Conservation (phyloP, 1,284 basidiomycete species). For the Mrakiaceae sp. region DNA sequence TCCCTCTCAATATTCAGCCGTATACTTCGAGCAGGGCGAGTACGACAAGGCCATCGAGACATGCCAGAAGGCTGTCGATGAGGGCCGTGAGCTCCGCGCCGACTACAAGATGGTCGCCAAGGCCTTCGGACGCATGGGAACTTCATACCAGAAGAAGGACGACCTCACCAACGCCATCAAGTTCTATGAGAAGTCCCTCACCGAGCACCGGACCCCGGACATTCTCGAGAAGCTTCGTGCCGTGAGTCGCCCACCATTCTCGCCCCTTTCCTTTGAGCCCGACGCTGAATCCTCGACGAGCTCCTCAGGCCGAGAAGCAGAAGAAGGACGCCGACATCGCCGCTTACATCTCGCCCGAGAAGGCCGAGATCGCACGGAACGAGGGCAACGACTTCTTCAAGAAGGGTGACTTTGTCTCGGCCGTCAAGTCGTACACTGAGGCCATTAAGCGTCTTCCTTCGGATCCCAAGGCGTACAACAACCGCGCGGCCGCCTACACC, state of each 20-base stretch:
- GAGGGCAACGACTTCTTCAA: slow-evolving; percentile 92
- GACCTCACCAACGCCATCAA: slow-evolving; percentile 74
- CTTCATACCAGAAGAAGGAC: slow-evolving; percentile 69
- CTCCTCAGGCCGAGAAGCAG: slow-evolving; percentile 50
- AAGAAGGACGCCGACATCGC: slow-evolving; percentile 65
- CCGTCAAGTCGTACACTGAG: slow-evolving; percentile 88
- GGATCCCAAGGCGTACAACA: slow-evolving; percentile 90
- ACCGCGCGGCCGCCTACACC: slow-evolving; percentile 82
- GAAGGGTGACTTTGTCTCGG: slow-evolving; percentile 74
- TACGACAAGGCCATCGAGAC: slow-evolving; percentile 84
- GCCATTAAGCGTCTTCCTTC: slow-evolving; percentile 88
- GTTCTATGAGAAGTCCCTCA: slow-evolving; percentile 80
- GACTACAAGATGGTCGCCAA: slow-evolving; percentile 49
- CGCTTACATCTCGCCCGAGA: slow-evolving; percentile 81
- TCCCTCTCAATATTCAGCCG: slow-evolving; percentile 45
- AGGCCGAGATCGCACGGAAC: slow-evolving; percentile 73
- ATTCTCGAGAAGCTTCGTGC: slow-evolving; percentile 83
- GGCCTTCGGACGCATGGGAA: slow-evolving; percentile 81
- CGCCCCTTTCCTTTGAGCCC: neutral
- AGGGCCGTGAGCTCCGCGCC: slow-evolving; percentile 56
- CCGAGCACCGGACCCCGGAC: slow-evolving; percentile 93
- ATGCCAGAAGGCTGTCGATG: slow-evolving; percentile 88
- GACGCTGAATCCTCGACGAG: neutral
- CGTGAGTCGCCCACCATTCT: slow-evolving; percentile 16
- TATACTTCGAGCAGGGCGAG: slow-evolving; percentile 85